phyloP scores from a whole-genome alignment of 805 yeast species.

The Nakazawaea sp. region DNA sequence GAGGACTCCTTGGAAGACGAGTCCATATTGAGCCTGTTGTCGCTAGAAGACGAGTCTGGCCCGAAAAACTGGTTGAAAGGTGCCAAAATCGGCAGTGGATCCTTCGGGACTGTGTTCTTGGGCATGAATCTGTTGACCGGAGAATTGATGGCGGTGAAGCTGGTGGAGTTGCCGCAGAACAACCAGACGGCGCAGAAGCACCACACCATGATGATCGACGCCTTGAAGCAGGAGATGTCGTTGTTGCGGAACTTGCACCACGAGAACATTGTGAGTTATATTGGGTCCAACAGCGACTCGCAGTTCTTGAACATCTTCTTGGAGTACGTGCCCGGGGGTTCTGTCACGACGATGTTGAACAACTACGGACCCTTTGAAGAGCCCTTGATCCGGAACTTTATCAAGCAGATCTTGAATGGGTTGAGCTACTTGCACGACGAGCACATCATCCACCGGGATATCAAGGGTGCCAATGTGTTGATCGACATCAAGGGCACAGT shows the following conservation, averaged over 20 bases:
- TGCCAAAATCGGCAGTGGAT: constrained; percentile 88
- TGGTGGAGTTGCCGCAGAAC: constrained; percentile 59
- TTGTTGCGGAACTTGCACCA: constrained; percentile 76
- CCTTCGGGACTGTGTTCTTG: constrained; percentile 87
- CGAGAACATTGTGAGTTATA: constrained; percentile 86
- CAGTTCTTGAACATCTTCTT: constrained; percentile 68
- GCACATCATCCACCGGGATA: constrained; percentile 56
- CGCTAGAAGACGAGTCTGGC: constrained; percentile 38
- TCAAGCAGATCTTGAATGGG: constrained; percentile 49
- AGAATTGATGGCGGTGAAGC: constrained; percentile 95
- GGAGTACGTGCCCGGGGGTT: constrained; percentile 41
- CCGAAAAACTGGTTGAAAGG: constrained; percentile 91
- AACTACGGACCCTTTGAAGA: constrained; percentile 60
- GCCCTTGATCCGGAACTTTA: constrained; percentile 47
- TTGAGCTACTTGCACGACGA: constrained; percentile 49
- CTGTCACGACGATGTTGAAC: constrained; percentile 46
- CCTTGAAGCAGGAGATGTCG: constrained; percentile 75
- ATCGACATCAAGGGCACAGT: constrained; percentile 56
- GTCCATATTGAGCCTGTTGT: constrained; percentile 25
- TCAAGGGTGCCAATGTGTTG: constrained; percentile 58
- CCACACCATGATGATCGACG: constrained; percentile 55
- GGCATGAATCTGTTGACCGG: constrained; percentile 93
- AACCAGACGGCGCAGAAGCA: constrained; percentile 22
- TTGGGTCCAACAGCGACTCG: constrained; percentile 79
- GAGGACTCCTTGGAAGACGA: constrained; percentile 26